Percentiles rank a stretch among this genome's conserved stretches.
Evolutionary conservation across 2,329 filamentous ascomycete genomes (phyloP).

Genomic region (Phyllosticta citrichinensis): DNA sequence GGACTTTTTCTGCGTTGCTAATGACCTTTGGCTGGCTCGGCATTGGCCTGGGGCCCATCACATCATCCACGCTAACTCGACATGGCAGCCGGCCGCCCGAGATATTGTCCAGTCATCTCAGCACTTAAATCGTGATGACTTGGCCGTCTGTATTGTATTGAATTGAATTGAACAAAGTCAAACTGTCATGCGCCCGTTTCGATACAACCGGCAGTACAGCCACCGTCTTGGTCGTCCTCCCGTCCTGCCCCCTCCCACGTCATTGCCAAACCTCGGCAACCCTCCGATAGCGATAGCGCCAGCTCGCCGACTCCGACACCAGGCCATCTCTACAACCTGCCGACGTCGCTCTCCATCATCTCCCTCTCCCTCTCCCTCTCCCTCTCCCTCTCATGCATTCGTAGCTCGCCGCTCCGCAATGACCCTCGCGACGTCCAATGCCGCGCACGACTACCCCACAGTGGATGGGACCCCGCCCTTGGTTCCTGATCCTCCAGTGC

Average conservation of each 20-base stretch:
- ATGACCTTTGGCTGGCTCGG: conserved; percentile 3
- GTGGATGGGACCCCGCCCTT: conserved; percentile 11
- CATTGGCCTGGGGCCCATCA: conserved; percentile 9
- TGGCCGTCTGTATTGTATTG: not conserved
- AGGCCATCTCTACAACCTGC: not conserved
- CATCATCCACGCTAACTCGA: conserved; percentile 6
- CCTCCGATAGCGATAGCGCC: not conserved
- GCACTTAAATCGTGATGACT: not conserved
- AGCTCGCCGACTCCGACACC: too few species aligned
- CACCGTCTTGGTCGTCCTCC: too few species aligned
- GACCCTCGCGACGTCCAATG: conserved; percentile 29
- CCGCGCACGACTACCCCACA: conserved; percentile 12
- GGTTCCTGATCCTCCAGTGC: conserved; percentile 35
- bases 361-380: not conserved
- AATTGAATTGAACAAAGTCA: too few species aligned
- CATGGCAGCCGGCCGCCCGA: not conserved
- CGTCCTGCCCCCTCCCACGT: not conserved
- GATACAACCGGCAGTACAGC: too few species aligned
- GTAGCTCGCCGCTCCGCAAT: conserved; percentile 15
- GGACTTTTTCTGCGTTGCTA: conserved; percentile 11
- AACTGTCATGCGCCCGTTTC: not conserved
- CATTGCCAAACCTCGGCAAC: not conserved
- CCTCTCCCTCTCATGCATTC: not conserved
- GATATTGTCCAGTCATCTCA: not conserved
- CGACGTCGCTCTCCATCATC: not conserved